Conservation (phyloP, 1,284 basidiomycete species). For the Fomitopsis pinicola region DNA sequence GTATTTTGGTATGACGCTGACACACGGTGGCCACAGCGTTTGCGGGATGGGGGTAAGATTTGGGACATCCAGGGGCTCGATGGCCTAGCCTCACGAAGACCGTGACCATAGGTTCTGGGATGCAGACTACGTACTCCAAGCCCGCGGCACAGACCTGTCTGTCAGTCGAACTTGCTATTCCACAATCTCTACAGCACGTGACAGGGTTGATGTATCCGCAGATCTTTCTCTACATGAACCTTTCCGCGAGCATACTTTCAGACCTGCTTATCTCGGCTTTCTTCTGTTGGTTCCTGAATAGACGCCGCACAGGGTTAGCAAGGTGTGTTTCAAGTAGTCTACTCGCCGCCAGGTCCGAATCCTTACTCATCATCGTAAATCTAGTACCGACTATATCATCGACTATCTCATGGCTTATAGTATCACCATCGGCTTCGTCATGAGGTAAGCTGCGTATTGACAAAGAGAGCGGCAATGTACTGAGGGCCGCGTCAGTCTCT, state of each 20-base stretch:
- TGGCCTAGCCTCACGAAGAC: no score
- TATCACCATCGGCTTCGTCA: constrained; percentile 3
- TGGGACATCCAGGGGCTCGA: no score
- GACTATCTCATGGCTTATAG: constrained; percentile 3
- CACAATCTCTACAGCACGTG: no score
- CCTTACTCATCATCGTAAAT: neutral
- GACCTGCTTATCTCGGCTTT: neutral
- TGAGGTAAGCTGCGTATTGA: neutral
- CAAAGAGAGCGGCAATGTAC: neutral
- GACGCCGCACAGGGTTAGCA: neutral
- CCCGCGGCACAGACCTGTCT: neutral
- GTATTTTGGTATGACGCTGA: no score
- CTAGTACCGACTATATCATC: constrained; percentile 1
- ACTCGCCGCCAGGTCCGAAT: no score
- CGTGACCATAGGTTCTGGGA: no score
- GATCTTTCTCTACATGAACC: neutral
- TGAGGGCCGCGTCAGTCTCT: neutral
- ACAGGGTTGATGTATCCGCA: neutral
- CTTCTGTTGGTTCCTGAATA: neutral
- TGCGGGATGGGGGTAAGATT: no score
- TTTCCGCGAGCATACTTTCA: neutral
- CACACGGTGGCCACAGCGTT: no score
- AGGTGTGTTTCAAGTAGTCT: neutral
- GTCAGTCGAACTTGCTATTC: no score
- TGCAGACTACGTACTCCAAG: no score